Evolutionary conservation across 176 grass and related monocot genomes (phyloP), one percentile per base, ranked within the genome.

Genomic region (Tillandsia fasciculata): DNA sequence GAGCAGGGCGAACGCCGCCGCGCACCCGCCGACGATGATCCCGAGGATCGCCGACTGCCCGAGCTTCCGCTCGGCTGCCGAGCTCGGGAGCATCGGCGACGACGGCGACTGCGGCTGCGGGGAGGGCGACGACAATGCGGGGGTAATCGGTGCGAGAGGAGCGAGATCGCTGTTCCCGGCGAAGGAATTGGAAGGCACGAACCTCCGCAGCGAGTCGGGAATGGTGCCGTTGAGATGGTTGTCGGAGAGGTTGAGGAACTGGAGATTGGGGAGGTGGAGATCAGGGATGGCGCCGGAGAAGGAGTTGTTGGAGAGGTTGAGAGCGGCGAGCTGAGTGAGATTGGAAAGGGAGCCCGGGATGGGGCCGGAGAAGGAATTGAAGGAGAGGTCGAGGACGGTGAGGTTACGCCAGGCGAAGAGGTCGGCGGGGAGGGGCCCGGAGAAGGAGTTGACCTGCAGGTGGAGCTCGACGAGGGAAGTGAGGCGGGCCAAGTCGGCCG

Each of bases 291-390:
- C 50, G 15, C 95, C 87, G 23, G 87, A 75, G 50, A 99, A 83
- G 5, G 95, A 94, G 77, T 99, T 99, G 63, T 99, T 99, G 24
- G 95, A 88, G 27, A 99, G 82, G 72, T 99, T 91, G 51, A 99
- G 77, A 3, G 84, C 82, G 28, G 75, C 70, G 52, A 99, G 80
- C 12, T 49, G 58, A 1, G 82, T 82, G 18, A 99, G 79, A 81
- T 82, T 86, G 26, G 80, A 75, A 5, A 99, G 63, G 50, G 73
- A 64, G 1, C 1, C 49, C 0, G 90, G 87, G 1, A 99, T 9
- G 10, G 11, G 65, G 0, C 87, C 95, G 26, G 65, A 48, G 72
- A 99, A 99, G 63, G 15, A 47, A 28, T 99, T 99, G 52, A 84
- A 99, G 11, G 95, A 99, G 66, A 99, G 87, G 76, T 99, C 87